Conservation (phyloP, 2,329 filamentous ascomycete genomes). For the Fusarium sp. region DNA sequence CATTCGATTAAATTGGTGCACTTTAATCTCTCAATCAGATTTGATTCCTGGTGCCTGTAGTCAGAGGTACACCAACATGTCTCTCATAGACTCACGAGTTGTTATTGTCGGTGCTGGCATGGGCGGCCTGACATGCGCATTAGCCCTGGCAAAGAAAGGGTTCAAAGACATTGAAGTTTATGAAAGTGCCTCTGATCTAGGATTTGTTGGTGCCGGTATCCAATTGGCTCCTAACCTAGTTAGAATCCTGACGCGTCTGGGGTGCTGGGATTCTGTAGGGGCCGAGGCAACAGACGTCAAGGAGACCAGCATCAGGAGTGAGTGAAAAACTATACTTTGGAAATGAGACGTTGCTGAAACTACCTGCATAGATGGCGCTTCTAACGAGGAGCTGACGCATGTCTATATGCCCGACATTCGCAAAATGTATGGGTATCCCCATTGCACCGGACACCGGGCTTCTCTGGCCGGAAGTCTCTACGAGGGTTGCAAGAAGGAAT, state of each 20-base stretch:
- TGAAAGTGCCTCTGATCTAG: slow-evolving; percentile 77
- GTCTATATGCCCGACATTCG: slow-evolving; percentile 76
- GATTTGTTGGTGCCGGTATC: slow-evolving; percentile 86
- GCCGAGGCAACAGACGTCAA: slow-evolving; percentile 76
- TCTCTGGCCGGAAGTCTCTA: slow-evolving; percentile 77
- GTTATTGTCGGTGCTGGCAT: too few species aligned
- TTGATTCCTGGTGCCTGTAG: too few species aligned
- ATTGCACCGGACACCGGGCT: slow-evolving; percentile 83
- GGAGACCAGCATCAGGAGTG: slow-evolving; percentile 78
- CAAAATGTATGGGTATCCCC: slow-evolving; percentile 76
- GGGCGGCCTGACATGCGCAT: slow-evolving; percentile 78
- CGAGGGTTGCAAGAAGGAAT: slow-evolving; percentile 73
- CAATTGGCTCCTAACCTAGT: slow-evolving; percentile 86
- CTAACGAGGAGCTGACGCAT: slow-evolving; percentile 75
- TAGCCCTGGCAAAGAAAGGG: slow-evolving; percentile 80
- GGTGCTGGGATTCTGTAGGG: slow-evolving; percentile 80
- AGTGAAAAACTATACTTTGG: too few species aligned
- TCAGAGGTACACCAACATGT: too few species aligned
- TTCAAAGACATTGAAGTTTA: slow-evolving; percentile 80
- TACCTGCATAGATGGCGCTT: slow-evolving; percentile 78
- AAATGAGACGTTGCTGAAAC: too few species aligned
- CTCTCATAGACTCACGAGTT: too few species aligned
- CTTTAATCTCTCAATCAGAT: too few species aligned
- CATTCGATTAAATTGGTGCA: too few species aligned
- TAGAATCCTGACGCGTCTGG: slow-evolving; percentile 77